Conservation (phyloP, 148 eudicot species). For the Spergularia bocconei region DNA sequence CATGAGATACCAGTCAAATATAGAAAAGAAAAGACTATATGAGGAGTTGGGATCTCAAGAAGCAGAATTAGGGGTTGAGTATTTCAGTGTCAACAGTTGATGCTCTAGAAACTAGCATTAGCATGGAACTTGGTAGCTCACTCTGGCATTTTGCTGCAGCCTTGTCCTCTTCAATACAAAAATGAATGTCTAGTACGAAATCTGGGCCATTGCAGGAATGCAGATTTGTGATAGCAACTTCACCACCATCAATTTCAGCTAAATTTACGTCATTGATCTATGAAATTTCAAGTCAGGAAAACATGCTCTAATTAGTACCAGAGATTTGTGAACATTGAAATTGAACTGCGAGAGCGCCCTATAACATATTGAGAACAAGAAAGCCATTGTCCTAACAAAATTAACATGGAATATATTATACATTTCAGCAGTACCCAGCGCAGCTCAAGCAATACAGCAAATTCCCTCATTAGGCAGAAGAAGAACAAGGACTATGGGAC, state of each 20-base stretch:
- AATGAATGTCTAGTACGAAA: conserved; percentile 49
- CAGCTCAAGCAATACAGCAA: no score
- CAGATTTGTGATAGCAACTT: conserved; percentile 64
- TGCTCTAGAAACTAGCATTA: background rate
- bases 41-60: background rate
- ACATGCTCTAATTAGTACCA: background rate
- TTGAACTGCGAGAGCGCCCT: background rate
- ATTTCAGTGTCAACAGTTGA: background rate
- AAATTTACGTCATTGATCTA: conserved; percentile 65
- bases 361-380: no score
- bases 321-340: background rate
- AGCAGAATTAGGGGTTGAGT: background rate
- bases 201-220: conserved; percentile 74
- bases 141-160: conserved; percentile 27
- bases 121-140: conserved; percentile 8
- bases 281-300: conserved; percentile 22
- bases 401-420: no score
- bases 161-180: conserved; percentile 28
- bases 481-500: no score
- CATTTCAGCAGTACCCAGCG: no score
- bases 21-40: background rate
- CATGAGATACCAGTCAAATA: background rate
- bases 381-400: no score
- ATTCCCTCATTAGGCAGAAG: no score
- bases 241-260: conserved; percentile 64